Evolutionary conservation across 768 basidiomycete species (phyloP), one percentile per base, ranked within the genome.

Genomic region (Kwoniella bestiolae): DNA sequence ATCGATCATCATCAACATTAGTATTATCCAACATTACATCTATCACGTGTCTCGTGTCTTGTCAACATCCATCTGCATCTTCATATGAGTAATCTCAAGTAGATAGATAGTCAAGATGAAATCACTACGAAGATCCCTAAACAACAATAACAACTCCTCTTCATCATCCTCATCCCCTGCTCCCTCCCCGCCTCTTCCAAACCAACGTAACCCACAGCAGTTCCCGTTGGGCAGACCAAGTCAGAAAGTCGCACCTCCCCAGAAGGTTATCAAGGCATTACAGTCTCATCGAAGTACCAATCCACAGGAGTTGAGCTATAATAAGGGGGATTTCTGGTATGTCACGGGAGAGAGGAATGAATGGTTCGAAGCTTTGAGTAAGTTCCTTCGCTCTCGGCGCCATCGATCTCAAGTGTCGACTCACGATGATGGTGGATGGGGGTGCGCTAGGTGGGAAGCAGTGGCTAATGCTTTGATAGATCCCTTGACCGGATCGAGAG

Each of bases 271-370:
- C 72, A 90, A 91, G 63, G 94, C 95, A 3, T 83, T 90, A 68
- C 82, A 85, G 9, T 73, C 84, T 2, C 88, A 92, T 83, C 83
- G 85, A 51, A 86, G 91, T 2, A 84, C 86, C 63, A 86, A 87
- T 0, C 92, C 94, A 2, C 89, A 91, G 77, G 89, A 97, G 71
- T 87, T 99, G 46, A 86, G 91, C 31, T 98, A 97, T 81, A 84
- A 86, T 70, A 90, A 91, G 82, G 96, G 96, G 68, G 96, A 99
- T 83, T 96, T 98, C 83, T 98, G 97, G 85, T 91, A 98, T 82
- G 95, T 98, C 55, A 85, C 92, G 35, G 87, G 86, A 63, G 93
- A 96, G 74, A 82, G 86, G 18, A 85, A 87, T 60, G 83, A 79
- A 47, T 98, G 90, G 89, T 99, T 92, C 76, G 91, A 97, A 79